phyloP scores from a whole-genome alignment of 257 asterid genomes.

The Haberlea rhodopensis region DNA sequence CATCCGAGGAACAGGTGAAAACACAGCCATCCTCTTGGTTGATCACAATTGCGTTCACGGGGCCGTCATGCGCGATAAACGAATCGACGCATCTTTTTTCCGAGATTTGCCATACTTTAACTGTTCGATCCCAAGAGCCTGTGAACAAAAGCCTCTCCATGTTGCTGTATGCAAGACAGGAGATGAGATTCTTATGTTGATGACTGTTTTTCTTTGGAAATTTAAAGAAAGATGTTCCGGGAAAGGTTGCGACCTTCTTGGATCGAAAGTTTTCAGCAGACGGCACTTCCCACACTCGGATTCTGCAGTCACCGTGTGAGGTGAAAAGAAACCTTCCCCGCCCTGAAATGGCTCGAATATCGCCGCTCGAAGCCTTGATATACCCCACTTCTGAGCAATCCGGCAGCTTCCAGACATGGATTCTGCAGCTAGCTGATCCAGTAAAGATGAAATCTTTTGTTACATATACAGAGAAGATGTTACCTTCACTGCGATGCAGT shows the following conservation, averaged over 20 bases:
- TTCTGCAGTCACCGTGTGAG: constrained; percentile 52
- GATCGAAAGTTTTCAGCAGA: constrained; percentile 34
- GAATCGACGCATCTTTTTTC: constrained; percentile 52
- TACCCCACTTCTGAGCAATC: constrained; percentile 57
- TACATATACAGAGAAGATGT: constrained; percentile 46
- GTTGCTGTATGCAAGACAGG: constrained; percentile 51
- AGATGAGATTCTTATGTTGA: constrained; percentile 42
- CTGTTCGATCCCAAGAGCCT: constrained; percentile 66
- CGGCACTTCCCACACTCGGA: constrained; percentile 59
- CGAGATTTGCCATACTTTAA: constrained; percentile 58
- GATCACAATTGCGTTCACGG: constrained; percentile 50
- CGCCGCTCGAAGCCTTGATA: constrained; percentile 48
- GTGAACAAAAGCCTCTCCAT: constrained; percentile 56
- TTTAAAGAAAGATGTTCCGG: constrained; percentile 39
- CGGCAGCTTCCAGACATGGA: constrained; percentile 67
- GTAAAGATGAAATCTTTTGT: constrained; percentile 52
- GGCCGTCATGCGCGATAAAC: constrained; percentile 60
- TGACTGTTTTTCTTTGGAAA: constrained; percentile 30
- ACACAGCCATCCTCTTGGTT: constrained; percentile 60
- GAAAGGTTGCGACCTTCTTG: constrained; percentile 46
- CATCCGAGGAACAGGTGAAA: constrained; percentile 65
- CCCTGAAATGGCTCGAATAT: constrained; percentile 53
- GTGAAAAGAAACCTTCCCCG: constrained; percentile 46
- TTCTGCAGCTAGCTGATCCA: constrained; percentile 54
- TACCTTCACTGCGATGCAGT: constrained; percentile 56